Percentiles rank a stretch among this genome's conserved stretches.
phyloP scores from a whole-genome alignment of 768 basidiomycete species.

The Podaxis rugospora region DNA sequence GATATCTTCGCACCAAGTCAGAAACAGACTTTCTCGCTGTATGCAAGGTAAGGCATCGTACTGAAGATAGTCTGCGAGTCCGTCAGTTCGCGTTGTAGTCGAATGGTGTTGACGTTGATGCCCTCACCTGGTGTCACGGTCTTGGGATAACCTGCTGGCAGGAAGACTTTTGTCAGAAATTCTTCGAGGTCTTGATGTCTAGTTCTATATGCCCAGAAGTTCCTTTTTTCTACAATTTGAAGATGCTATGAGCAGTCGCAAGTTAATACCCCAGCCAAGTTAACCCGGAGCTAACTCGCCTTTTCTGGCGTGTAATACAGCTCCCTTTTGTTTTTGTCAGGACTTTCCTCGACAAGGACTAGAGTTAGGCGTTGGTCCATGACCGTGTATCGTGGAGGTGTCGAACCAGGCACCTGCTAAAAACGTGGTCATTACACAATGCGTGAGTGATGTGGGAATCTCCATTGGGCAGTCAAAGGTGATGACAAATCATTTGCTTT shows the following conservation, averaged over 20 bases:
- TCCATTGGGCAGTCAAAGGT: too few relatives aligned
- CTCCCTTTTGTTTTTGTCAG: not conserved
- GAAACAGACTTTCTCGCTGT: not conserved
- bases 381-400: not conserved
- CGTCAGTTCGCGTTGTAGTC: not conserved
- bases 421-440: too few relatives aligned
- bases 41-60: slow-evolving; percentile 21
- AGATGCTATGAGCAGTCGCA: not conserved
- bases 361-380: not conserved
- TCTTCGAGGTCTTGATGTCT: not conserved
- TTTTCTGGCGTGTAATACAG: slow-evolving; percentile 3
- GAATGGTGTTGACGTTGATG: not conserved
- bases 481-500: too few relatives aligned
- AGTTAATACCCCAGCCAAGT: not conserved
- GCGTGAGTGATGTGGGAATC: too few relatives aligned
- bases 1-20: slow-evolving; percentile 42
- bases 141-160: slow-evolving; percentile 14
- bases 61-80: slow-evolving; percentile 48
- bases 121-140: slow-evolving; percentile 14
- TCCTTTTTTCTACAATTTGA: not conserved
- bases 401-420: too few relatives aligned
- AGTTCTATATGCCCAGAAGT: not conserved
- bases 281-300: not conserved
- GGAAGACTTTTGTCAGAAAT: slow-evolving; percentile 10
- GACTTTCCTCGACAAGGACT: not conserved